Evolutionary conservation across 306 rosid genomes (phyloP).

Genomic region (Cucurbita pepo): DNA sequence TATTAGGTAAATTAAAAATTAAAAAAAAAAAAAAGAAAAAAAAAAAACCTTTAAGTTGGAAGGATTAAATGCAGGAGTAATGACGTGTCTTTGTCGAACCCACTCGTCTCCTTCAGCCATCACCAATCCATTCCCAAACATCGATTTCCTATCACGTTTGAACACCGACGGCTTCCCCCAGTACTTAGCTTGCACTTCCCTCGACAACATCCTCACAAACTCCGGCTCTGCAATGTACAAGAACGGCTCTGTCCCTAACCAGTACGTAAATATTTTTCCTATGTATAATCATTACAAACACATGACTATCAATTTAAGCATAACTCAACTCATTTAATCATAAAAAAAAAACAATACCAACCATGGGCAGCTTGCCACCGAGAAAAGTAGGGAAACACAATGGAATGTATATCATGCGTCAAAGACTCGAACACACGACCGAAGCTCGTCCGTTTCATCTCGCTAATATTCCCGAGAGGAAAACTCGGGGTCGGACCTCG

Average conservation of each 20-base stretch:
- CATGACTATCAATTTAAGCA: no score
- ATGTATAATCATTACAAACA: not conserved
- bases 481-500: conserved; percentile 49
- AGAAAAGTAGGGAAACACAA: conserved; percentile 45
- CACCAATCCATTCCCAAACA: conserved; percentile 68
- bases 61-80: conserved; percentile 61
- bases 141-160: conserved; percentile 42
- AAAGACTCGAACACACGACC: not conserved
- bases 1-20: no score
- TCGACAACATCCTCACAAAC: conserved; percentile 44
- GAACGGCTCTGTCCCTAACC: conserved; percentile 83
- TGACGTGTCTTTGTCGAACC: conserved; percentile 53
- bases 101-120: conserved; percentile 71
- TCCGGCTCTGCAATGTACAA: conserved; percentile 58
- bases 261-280: conserved; percentile 60
- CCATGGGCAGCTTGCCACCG: conserved; percentile 55
- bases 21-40: no score
- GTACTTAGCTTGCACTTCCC: conserved; percentile 35
- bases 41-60: conserved; percentile 41
- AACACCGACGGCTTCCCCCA: conserved; percentile 83
- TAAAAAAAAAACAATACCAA: not conserved
- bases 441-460: conserved; percentile 32
- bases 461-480: conserved; percentile 23
- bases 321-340: not conserved
- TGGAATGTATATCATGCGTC: conserved; percentile 50